Evolutionary conservation across 148 eudicot species (phyloP).

Genomic region (Nepenthes mirabilis): DNA sequence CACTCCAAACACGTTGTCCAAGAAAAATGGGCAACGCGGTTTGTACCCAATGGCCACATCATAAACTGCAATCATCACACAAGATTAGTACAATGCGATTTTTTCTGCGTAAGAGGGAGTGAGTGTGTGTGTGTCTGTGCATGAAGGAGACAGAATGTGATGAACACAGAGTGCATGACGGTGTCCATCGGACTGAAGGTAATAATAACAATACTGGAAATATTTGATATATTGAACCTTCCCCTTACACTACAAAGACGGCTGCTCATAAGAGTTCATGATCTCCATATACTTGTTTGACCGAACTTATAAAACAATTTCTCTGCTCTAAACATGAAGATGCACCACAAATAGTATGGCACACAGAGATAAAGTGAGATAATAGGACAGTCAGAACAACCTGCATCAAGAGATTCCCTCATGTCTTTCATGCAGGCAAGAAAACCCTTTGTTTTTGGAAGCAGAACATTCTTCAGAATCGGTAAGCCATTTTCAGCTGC

Average conservation of each 20-base stretch:
- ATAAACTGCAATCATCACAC: slow-evolving; percentile 40
- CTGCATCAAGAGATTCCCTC: slow-evolving; percentile 76
- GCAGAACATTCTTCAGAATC: slow-evolving; percentile 61
- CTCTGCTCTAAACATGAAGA: too few relatives aligned
- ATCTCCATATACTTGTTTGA: too few relatives aligned
- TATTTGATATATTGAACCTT: too few relatives aligned
- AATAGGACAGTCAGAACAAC: slow-evolving; percentile 14
- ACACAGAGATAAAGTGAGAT: background rate
- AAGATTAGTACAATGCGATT: background rate
- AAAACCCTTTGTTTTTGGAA: slow-evolving; percentile 84
- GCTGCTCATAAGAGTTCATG: too few relatives aligned
- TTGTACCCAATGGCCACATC: slow-evolving; percentile 88
- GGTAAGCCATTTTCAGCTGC: slow-evolving; percentile 81
- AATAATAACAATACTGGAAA: too few relatives aligned
- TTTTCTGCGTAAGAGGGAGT: background rate
- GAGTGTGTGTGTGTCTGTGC: too few relatives aligned
- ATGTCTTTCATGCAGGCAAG: slow-evolving; percentile 53
- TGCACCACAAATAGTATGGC: background rate
- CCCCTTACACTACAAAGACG: too few relatives aligned
- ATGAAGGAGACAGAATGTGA: too few relatives aligned
- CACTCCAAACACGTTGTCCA: slow-evolving; percentile 80
- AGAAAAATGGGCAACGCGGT: slow-evolving; percentile 59
- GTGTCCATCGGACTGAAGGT: too few relatives aligned
- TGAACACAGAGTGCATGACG: too few relatives aligned
- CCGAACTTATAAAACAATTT: too few relatives aligned